Base-by-base conservation (phyloP, 139 green algal genomes). In the Chlorella sp. region DNA sequence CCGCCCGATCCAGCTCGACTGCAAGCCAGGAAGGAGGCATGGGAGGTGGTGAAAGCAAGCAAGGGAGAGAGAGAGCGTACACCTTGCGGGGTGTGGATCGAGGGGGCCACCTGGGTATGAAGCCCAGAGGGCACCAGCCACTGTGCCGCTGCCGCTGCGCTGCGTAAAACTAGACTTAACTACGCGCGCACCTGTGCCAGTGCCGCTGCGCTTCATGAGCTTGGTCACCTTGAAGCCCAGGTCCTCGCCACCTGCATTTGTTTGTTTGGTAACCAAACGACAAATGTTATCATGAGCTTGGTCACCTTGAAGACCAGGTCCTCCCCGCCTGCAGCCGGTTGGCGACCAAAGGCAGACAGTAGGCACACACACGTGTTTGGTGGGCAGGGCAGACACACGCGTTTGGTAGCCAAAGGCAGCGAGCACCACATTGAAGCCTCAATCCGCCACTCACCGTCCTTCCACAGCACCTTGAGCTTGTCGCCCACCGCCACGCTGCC, bases 121-220 rank as follows among this genome's bases (percentile, higher is more conserved):
- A n/a, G n/a, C n/a, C n/a, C n/a, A n/a, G n/a, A n/a, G n/a, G n/a
- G n/a, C n/a, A n/a, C n/a, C n/a, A n/a, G n/a, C n/a, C n/a, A n/a
- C n/a, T n/a, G n/a, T n/a, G n/a, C 56, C 22, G 13, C 56, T 6
- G 22, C 56, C 22, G 56, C 56, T 65, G 56, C 56, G 22, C 9
- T 65, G 56, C 30, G 22, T 16, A 14, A 14, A n/a, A n/a, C 36
- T 20, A n/a, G 17, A 38, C 69, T 7, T 44, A 69, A 22, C 26
- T 1, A 7, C 22, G 24, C 5, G 46, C 51, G 6, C 76, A 72
- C 76, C 76, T 56, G 82, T 83, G 19, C 80, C 81, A 32, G 90
- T 84, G 38, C 92, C 93, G 38, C 72, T 76, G 26, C 92, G 91
- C 90, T 98, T 98, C 68, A 93, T 81, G 56, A 98, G 90, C 41